A percentile compares a stretch with the other conserved stretches of the same genome.
Conservation (phyloP, 305 asterid genomes). For the Rubia peregrina region DNA sequence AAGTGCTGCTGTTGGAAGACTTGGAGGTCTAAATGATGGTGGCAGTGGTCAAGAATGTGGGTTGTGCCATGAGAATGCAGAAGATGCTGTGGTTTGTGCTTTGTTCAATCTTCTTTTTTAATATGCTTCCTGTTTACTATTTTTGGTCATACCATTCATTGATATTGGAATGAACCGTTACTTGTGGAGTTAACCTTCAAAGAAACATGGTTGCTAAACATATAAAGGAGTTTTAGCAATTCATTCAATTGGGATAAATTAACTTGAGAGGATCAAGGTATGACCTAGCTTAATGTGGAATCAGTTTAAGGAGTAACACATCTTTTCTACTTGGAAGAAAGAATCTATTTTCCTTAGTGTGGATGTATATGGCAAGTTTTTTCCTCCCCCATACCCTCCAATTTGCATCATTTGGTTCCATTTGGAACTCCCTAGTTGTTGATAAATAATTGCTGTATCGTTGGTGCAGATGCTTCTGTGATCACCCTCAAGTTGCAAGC, state of each 20-base stretch:
- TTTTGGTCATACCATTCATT: constrained; percentile 4
- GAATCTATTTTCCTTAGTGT: constrained; percentile 2
- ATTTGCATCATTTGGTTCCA: background rate
- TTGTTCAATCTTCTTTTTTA: constrained; percentile 12
- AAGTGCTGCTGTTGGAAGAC: constrained; percentile 50
- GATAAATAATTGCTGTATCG: background rate
- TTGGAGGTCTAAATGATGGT: constrained; percentile 39
- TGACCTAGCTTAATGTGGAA: background rate
- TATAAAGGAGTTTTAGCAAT: background rate
- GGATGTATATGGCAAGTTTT: background rate
- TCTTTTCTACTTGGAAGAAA: background rate
- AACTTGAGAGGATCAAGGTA: background rate
- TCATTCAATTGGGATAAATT: background rate
- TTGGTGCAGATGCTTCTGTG: background rate
- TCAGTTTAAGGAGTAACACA: background rate
- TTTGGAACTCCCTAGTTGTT: background rate
- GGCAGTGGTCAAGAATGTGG: constrained; percentile 43
- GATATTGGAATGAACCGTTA: background rate
- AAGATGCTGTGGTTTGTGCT: constrained; percentile 67
- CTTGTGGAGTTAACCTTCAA: background rate
- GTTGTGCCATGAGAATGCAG: constrained; percentile 62
- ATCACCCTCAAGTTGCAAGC: background rate
- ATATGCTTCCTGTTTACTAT: background rate
- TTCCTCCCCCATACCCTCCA: too few species aligned
- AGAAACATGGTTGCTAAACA: background rate